These are phyloP conservation scores for Yamadazyma akitaensis DNA, from an alignment of 805 yeast genomes.

Conservation along the genomic window DNA sequence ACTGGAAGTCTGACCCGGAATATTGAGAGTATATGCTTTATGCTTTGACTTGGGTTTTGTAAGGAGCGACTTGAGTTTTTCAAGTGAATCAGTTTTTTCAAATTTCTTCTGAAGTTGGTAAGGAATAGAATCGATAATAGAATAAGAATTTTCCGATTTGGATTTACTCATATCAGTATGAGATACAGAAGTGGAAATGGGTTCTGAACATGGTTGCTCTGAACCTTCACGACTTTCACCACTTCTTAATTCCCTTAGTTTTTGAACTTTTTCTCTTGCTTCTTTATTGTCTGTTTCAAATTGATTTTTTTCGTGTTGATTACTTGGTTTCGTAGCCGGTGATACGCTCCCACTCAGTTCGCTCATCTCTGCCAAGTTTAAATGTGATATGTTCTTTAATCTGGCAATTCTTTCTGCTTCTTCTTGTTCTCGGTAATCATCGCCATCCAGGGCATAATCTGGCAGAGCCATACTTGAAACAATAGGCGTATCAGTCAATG, in stretches of 20 bases:
- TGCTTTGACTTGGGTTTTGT: conserved; percentile 39
- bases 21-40: conserved; percentile 80
- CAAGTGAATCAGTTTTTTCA: conserved; percentile 41
- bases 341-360: conserved; percentile 19
- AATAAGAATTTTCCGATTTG: not conserved
- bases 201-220: not conserved
- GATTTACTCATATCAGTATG: not conserved
- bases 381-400: conserved; percentile 35
- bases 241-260: not conserved
- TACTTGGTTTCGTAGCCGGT: not conserved
- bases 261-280: not conserved
- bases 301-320: not conserved
- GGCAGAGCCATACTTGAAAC: conserved; percentile 59
- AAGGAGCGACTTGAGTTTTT: conserved; percentile 33
- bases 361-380: conserved; percentile 34
- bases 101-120: conserved; percentile 32
- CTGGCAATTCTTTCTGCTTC: conserved; percentile 15
- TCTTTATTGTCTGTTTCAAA: not conserved
- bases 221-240: not conserved
- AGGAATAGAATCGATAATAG: conserved; percentile 20
- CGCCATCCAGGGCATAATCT: conserved; percentile 22
- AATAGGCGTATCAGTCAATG: conserved; percentile 72
- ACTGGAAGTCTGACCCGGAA: conserved; percentile 87
- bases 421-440: conserved; percentile 16
- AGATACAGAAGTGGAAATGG: not conserved